A percentile compares a stretch with the other conserved stretches of the same genome.
These are phyloP conservation scores for Dactylellina leptospora DNA, from an alignment of 2,329 filamentous ascomycete genomes.

Conservation along the genomic window DNA sequence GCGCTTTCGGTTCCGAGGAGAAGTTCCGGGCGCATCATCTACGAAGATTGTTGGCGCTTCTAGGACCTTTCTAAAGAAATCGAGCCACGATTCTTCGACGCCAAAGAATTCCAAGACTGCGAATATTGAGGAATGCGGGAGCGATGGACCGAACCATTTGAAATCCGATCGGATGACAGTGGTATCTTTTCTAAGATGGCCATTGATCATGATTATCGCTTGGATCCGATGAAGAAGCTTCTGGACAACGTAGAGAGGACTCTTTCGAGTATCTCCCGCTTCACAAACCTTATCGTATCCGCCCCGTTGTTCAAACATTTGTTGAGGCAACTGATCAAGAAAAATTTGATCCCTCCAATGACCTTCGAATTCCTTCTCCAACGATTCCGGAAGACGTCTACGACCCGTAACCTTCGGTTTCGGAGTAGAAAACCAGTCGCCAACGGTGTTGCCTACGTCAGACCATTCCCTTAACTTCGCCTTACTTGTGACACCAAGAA, in stretches of 20 bases:
- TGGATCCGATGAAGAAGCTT: constrained; percentile 67
- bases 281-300: constrained; percentile 61
- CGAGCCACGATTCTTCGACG: constrained; percentile 67
- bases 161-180: constrained; percentile 69
- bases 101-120: constrained; percentile 69
- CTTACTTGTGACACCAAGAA: constrained; percentile 61
- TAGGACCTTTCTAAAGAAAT: constrained; percentile 70
- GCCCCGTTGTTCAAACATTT: constrained; percentile 60
- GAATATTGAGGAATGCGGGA: constrained; percentile 70
- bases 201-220: constrained; percentile 62
- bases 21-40: constrained; percentile 64
- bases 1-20: constrained; percentile 64
- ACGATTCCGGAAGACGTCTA: constrained; percentile 61
- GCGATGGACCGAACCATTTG: constrained; percentile 67
- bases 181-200: constrained; percentile 57
- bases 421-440: no score
- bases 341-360: constrained; percentile 61
- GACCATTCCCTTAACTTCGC: background rate
- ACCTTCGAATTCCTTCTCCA: constrained; percentile 62
- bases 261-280: constrained; percentile 59
- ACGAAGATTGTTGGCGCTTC: constrained; percentile 68
- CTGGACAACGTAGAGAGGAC: constrained; percentile 66
- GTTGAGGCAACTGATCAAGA: constrained; percentile 66
- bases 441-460: no score
- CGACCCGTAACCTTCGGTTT: constrained; percentile 56